Base-by-base conservation (phyloP, 2,329 filamentous ascomycete genomes). In the Calonectria fujianensis region DNA sequence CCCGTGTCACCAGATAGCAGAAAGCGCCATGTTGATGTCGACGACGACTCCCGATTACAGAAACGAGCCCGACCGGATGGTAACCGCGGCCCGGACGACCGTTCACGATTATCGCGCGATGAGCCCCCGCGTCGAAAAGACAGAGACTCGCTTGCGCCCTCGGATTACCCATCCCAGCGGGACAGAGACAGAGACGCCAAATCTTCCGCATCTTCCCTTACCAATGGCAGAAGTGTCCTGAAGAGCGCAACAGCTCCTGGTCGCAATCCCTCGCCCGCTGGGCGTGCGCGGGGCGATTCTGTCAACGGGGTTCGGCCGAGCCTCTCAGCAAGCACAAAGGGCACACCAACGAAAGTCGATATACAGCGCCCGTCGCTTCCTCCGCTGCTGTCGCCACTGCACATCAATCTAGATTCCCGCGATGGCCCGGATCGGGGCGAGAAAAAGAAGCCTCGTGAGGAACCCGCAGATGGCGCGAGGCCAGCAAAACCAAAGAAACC, bases 301-400 rank as follows among this genome's bases (percentile, higher is more conserved):
- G 75, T 87, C 29, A 90, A 90, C 59, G 88, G 88, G 27, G 82
- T 83, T 35, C 82, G 83, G 7, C 84, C 85, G 10, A 84, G 82
- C 72, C 75, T 79, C 37, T 73, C 73, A 6, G 81, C 82, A 37
- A 86, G 79, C 77, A 85, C 80, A 37, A 85, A 84, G 70, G 80
- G 79, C 57, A 82, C 83, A 8, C 84, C 87, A 16, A 85, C 79
- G 74, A 88, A 88, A 78, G 64, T 80, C 27, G 86, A 88, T 27
- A 76, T 79, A 14, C 79, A 83, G 2, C 88, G 87, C 75, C 76
- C 86, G 32, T 82, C 83, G 31, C 84, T 92, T 9, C 90, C 90
- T 11, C 88, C 88, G 3, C 78, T 92, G 37, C 80, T 92, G 18
- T 92, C 90, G 0, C 90, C 90, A 1, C 82, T 90, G 1, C 87